phyloP scores from a whole-genome alignment of 2,329 filamentous ascomycete species.

The Pseudogymnoascus sp. region DNA sequence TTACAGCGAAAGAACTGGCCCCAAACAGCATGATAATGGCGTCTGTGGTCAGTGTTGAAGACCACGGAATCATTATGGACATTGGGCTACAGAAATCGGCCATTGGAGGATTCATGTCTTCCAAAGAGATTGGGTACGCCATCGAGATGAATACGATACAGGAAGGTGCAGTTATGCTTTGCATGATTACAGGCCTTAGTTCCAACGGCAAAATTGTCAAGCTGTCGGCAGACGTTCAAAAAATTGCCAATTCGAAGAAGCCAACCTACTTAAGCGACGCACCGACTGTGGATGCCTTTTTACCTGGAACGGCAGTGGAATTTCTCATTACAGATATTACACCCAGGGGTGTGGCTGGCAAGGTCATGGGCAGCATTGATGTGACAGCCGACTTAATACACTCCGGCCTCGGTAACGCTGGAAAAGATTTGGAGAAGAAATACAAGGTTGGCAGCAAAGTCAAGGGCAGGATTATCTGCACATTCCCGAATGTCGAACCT shows the following conservation, averaged over 20 bases:
- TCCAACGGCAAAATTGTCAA: slow-evolving; percentile 79
- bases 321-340: slow-evolving; percentile 72
- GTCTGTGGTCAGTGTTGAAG: slow-evolving; percentile 83
- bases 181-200: slow-evolving; percentile 66
- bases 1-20: slow-evolving; percentile 66
- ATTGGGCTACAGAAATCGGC: slow-evolving; percentile 62
- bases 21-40: slow-evolving; percentile 75
- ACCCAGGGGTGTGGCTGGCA: slow-evolving; percentile 69
- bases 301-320: slow-evolving; percentile 86
- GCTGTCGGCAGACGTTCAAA: slow-evolving; percentile 65
- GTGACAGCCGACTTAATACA: slow-evolving; percentile 87
- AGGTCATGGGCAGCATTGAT: slow-evolving; percentile 85
- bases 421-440: slow-evolving; percentile 62
- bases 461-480: slow-evolving; percentile 81
- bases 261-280: slow-evolving; percentile 62
- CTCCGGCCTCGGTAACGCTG: slow-evolving; percentile 65
- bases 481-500: slow-evolving; percentile 68
- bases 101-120: slow-evolving; percentile 75
- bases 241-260: slow-evolving; percentile 58
- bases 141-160: slow-evolving; percentile 61
- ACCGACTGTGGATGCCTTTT: slow-evolving; percentile 79
- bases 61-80: slow-evolving; percentile 92
- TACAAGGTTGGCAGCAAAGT: slow-evolving; percentile 79
- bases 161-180: slow-evolving; percentile 78
- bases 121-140: slow-evolving; percentile 65